A percentile compares a stretch with the other conserved stretches of the same genome.
These are phyloP conservation scores for Yamadazyma diddensiae DNA, from an alignment of 1,139 yeast species.

Conservation along the genomic window DNA sequence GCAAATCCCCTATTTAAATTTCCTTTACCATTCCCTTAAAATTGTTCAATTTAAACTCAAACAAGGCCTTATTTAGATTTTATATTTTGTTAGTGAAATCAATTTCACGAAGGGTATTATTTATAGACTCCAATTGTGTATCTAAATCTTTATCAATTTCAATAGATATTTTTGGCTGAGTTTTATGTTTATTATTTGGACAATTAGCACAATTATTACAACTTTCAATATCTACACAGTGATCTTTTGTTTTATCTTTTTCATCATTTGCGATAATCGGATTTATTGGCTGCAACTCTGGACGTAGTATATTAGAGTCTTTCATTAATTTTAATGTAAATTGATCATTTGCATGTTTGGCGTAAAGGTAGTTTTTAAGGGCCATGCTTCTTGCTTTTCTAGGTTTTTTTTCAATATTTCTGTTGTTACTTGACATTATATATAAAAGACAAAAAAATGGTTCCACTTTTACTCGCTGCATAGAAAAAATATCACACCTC, in stretches of 20 bases:
- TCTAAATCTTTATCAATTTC: slow-evolving; percentile 11
- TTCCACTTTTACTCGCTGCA: slow-evolving; percentile 14
- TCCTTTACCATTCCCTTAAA: slow-evolving; percentile 34
- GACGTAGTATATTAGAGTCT: slow-evolving; percentile 7
- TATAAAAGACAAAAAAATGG: slow-evolving; percentile 10
- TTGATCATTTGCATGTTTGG: slow-evolving; percentile 33
- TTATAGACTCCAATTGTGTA: slow-evolving; percentile 2
- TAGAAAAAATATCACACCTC: too few relatives aligned
- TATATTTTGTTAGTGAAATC: slow-evolving; percentile 10
- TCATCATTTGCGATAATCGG: neutral
- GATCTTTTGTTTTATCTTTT: slow-evolving; percentile 1
- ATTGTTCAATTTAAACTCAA: slow-evolving; percentile 30
- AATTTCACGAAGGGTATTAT: slow-evolving; percentile 6
- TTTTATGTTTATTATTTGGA: slow-evolving; percentile 17
- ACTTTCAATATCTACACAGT: slow-evolving; percentile 8
- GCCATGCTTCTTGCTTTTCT: slow-evolving; percentile 26
- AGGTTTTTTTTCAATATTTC: slow-evolving; percentile 2
- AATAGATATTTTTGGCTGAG: slow-evolving; percentile 10
- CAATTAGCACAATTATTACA: slow-evolving; percentile 31
- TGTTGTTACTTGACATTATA: slow-evolving; percentile 1
- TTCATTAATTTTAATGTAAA: slow-evolving; percentile 12
- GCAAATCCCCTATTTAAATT: slow-evolving; percentile 20
- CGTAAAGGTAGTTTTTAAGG: slow-evolving; percentile 41
- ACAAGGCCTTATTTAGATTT: slow-evolving; percentile 1
- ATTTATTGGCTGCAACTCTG: slow-evolving; percentile 6